These are phyloP conservation scores for Colletotrichum simmondsii DNA, from an alignment of 2,329 filamentous ascomycete genomes.

Conservation along the genomic window DNA sequence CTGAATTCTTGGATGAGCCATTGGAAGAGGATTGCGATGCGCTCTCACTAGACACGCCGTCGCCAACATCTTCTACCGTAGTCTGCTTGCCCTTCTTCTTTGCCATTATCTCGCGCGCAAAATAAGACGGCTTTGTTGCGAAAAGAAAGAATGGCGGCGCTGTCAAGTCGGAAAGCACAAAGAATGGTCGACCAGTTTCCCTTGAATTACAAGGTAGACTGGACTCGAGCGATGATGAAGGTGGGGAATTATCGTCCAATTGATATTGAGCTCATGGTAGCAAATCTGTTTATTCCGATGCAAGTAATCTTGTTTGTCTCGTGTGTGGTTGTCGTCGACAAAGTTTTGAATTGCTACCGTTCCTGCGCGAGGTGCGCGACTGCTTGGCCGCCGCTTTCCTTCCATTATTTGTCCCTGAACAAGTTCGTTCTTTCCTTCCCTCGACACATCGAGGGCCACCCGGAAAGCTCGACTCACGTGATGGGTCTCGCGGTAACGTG, in stretches of 20 bases:
- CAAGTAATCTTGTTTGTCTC: neutral
- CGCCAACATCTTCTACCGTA: constrained; percentile 40
- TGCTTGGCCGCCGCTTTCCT: neutral
- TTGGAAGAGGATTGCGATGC: constrained; percentile 18
- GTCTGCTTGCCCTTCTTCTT: constrained; percentile 60
- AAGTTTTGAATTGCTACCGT: neutral
- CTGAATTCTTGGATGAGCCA: constrained; percentile 17
- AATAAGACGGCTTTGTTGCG: no score
- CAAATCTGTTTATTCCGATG: constrained; percentile 10
- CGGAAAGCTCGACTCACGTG: neutral
- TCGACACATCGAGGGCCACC: neutral
- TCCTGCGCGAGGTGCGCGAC: neutral
- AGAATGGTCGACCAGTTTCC: constrained; percentile 12
- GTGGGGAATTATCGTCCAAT: constrained; percentile 27
- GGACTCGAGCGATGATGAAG: constrained; percentile 14
- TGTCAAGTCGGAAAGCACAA: neutral
- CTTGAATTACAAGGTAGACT: neutral
- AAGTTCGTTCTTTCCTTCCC: neutral
- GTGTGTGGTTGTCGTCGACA: neutral
- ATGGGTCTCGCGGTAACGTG: neutral
- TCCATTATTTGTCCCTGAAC: neutral
- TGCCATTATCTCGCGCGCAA: constrained; percentile 47
- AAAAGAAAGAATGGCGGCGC: neutral
- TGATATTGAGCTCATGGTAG: constrained; percentile 33
- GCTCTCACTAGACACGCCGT: constrained; percentile 31